These are phyloP conservation scores for Vigna nakashimae DNA, from an alignment of 306 rosid genomes.

Conservation along the genomic window DNA sequence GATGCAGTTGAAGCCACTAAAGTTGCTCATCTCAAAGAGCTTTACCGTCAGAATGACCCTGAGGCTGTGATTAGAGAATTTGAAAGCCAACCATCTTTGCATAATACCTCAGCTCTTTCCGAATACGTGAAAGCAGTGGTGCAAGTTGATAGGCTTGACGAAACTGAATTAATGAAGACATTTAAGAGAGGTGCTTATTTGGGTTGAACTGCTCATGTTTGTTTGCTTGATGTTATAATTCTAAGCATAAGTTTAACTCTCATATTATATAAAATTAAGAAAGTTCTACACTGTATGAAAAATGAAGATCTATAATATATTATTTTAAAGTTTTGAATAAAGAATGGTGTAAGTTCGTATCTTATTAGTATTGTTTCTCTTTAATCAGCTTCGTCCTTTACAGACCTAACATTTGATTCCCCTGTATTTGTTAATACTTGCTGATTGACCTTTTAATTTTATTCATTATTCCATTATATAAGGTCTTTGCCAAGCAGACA, in stretches of 20 bases:
- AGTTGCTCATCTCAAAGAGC: slow-evolving; percentile 81
- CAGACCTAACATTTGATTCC: background rate
- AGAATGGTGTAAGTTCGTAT: too few species aligned
- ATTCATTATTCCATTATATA: slow-evolving; percentile 4
- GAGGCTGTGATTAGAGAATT: slow-evolving; percentile 87
- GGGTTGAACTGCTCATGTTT: background rate
- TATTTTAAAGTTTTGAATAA: too few species aligned
- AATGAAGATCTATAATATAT: too few species aligned
- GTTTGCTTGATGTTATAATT: too few species aligned
- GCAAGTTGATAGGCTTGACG: slow-evolving; percentile 81
- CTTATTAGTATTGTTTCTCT: too few species aligned
- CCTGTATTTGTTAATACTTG: slow-evolving; percentile 9
- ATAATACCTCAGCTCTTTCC: slow-evolving; percentile 75
- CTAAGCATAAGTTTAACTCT: too few species aligned
- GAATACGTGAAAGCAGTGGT: slow-evolving; percentile 85
- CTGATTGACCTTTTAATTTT: slow-evolving; percentile 20
- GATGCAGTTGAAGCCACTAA: slow-evolving; percentile 81
- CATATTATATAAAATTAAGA: too few species aligned
- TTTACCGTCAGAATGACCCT: slow-evolving; percentile 69
- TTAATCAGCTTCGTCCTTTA: too few species aligned
- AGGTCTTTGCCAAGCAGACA: background rate
- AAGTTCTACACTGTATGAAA: fast-evolving
- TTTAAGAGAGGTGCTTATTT: slow-evolving; percentile 72
- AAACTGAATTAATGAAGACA: slow-evolving; percentile 78
- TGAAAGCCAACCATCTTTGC: slow-evolving; percentile 86